These are phyloP conservation scores for Irpex sp. DNA, from an alignment of 1,284 basidiomycete genomes.

Conservation along the genomic window DNA sequence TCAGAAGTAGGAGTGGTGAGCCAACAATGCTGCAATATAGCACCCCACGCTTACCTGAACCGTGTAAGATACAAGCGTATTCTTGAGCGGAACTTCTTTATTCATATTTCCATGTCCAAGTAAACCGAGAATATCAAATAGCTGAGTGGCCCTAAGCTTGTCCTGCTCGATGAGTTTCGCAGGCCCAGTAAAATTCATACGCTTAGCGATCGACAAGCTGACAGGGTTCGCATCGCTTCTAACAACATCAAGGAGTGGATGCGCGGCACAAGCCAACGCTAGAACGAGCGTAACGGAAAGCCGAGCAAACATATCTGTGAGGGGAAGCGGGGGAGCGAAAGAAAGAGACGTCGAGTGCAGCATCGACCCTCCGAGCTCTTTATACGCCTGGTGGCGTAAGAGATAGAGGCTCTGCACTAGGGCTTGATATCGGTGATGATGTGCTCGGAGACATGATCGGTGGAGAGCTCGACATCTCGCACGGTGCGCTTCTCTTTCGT, in stretches of 20 bases:
- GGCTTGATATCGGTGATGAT: neutral
- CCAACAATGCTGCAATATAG: neutral
- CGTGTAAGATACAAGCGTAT: constrained; percentile 10
- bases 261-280: neutral
- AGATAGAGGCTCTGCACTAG: neutral
- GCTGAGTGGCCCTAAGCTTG: constrained; percentile 10
- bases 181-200: constrained; percentile 9
- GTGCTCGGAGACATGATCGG: neutral
- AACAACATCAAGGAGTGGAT: neutral
- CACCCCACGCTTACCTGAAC: constrained; percentile 5
- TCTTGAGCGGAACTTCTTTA: constrained; percentile 7
- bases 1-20: neutral
- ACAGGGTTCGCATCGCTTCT: constrained; percentile 4
- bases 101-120: neutral
- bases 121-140: neutral
- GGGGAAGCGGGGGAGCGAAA: neutral
- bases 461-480: neutral
- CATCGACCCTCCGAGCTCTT: neutral
- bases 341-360: neutral
- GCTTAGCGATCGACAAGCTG: constrained; percentile 10
- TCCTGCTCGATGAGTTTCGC: constrained; percentile 10
- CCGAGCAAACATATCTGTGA: neutral
- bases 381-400: neutral
- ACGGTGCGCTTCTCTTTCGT: neutral
- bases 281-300: neutral